These are phyloP conservation scores for Paraphaeosphaeria sporulosa DNA, from an alignment of 2,329 filamentous ascomycete genomes.

Conservation along the genomic window DNA sequence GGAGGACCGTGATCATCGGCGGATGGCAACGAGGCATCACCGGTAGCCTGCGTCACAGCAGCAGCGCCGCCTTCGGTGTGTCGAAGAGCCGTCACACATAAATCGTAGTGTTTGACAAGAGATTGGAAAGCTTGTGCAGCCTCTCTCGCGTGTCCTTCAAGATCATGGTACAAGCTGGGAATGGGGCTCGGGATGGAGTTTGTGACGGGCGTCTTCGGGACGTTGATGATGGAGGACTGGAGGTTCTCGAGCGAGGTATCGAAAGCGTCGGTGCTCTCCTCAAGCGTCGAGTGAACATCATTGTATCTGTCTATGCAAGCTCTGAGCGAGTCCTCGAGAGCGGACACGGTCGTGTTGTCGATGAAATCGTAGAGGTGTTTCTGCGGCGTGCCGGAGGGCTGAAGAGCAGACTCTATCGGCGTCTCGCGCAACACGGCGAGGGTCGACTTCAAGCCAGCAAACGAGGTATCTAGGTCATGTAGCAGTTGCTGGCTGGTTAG, in stretches of 20 bases:
- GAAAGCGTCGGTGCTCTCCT: constrained; percentile 67
- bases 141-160: constrained; percentile 78
- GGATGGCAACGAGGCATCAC: constrained; percentile 42
- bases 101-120: constrained; percentile 87
- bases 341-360: constrained; percentile 73
- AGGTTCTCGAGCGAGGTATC: constrained; percentile 70
- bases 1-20: constrained; percentile 47
- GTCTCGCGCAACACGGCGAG: constrained; percentile 71
- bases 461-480: constrained; percentile 70
- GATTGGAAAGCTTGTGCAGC: constrained; percentile 84
- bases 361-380: constrained; percentile 79
- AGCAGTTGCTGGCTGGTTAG: constrained; percentile 58
- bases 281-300: constrained; percentile 68
- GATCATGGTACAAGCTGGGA: constrained; percentile 56
- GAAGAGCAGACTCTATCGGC: constrained; percentile 69
- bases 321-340: constrained; percentile 71
- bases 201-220: constrained; percentile 40
- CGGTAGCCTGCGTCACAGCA: constrained; percentile 54
- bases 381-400: constrained; percentile 58
- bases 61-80: constrained; percentile 75
- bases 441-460: constrained; percentile 70
- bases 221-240: constrained; percentile 44
- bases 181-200: constrained; percentile 50
- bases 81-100: constrained; percentile 89
- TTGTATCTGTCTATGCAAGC: constrained; percentile 75